phyloP scores from a whole-genome alignment of 352 stramenopile species.

The Phytophthora sp. region DNA sequence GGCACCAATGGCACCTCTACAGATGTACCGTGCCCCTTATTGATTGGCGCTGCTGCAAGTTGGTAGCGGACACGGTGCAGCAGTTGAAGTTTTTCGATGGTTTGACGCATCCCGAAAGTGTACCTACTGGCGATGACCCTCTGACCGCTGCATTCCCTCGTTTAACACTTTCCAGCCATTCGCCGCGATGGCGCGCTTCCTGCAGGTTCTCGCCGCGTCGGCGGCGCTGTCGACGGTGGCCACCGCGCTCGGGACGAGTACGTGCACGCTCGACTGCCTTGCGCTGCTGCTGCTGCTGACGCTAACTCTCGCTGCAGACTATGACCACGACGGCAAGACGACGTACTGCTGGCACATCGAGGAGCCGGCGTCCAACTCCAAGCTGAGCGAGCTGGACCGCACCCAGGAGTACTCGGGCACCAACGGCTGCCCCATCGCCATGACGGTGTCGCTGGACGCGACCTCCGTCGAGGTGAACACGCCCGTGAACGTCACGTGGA shows the following conservation, averaged over 20 bases:
- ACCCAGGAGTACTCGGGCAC: conserved; percentile 39
- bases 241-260: conserved; percentile 53
- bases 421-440: conserved; percentile 47
- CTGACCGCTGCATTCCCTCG: not conserved
- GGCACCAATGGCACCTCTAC: conserved; percentile 15
- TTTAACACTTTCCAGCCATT: conserved; percentile 18
- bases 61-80: conserved; percentile 1
- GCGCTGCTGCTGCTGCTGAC: not conserved
- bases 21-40: conserved; percentile 2
- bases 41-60: not conserved
- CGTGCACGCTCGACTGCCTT: conserved; percentile 13
- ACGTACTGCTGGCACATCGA: conserved; percentile 69
- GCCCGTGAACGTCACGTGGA: conserved; percentile 54
- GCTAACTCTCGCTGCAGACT: conserved; percentile 28
- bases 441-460: conserved; percentile 43
- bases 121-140: conserved; percentile 15
- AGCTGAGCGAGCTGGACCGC: conserved; percentile 52
- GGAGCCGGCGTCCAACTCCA: conserved; percentile 39
- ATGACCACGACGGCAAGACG: conserved; percentile 44
- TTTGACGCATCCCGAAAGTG: conserved; percentile 21
- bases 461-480: conserved; percentile 40
- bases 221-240: conserved; percentile 9
- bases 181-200: conserved; percentile 20
- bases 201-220: conserved; percentile 14
- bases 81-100: conserved; percentile 18